These are phyloP conservation scores for Euphorbia lathyris DNA, from an alignment of 345 rosid genomes.

Conservation along the genomic window DNA sequence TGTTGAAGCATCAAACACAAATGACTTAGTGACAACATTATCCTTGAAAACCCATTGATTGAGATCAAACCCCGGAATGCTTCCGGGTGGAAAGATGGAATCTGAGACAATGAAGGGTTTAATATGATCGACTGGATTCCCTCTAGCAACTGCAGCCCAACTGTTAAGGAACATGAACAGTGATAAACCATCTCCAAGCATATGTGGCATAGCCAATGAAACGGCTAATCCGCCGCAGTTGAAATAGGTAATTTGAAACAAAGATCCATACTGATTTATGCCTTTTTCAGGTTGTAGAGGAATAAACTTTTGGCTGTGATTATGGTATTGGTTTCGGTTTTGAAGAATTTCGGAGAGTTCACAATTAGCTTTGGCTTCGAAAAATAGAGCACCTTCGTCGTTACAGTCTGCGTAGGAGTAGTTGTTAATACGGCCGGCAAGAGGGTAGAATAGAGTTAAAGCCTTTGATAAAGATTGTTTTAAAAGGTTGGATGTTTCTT, in stretches of 20 bases:
- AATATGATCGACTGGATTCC: not conserved
- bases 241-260: conserved; percentile 6
- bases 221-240: conserved; percentile 16
- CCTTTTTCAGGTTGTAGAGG: conserved; percentile 25
- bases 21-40: conserved; percentile 33
- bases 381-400: too few species aligned
- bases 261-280: too few species aligned
- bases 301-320: conserved; percentile 19
- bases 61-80: conserved; percentile 13
- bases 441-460: too few species aligned
- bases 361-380: too few species aligned
- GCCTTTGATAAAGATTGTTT: too few species aligned
- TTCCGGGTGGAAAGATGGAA: conserved; percentile 40
- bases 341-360: conserved; percentile 29
- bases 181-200: conserved; percentile 15
- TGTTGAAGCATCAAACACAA: conserved; percentile 31
- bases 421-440: too few species aligned
- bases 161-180: conserved; percentile 9
- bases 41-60: conserved; percentile 28
- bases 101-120: conserved; percentile 39
- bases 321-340: conserved; percentile 16
- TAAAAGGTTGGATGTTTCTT: not conserved
- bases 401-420: too few species aligned
- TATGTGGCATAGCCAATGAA: conserved; percentile 17
- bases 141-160: conserved; percentile 13